These are phyloP conservation scores for Piper betle DNA, from an alignment of 164 flowering plant genomes.

Conservation along the genomic window DNA sequence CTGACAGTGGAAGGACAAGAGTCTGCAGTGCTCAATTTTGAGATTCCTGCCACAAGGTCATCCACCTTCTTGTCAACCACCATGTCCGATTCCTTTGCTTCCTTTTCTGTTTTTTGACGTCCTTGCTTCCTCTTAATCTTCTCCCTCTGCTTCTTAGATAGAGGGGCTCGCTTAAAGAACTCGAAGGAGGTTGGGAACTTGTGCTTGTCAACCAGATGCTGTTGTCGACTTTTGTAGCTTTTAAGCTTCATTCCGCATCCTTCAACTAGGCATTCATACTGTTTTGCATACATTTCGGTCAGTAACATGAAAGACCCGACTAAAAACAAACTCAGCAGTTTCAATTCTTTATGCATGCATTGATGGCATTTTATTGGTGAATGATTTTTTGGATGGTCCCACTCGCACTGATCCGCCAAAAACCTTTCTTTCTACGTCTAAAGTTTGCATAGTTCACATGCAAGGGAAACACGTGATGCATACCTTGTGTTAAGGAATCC, in stretches of 20 bases:
- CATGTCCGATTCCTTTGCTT: slow-evolving; percentile 25
- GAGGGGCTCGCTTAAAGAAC: slow-evolving; percentile 62
- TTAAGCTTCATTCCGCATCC: slow-evolving; percentile 79
- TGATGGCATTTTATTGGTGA: too few species aligned
- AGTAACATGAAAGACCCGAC: background rate
- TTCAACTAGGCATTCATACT: slow-evolving; percentile 97
- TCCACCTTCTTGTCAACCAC: slow-evolving; percentile 56
- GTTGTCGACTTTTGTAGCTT: slow-evolving; percentile 73
- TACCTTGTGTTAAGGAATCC: too few species aligned
- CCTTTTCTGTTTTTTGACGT: slow-evolving; percentile 15
- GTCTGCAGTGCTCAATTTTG: slow-evolving; percentile 66
- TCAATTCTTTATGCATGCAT: background rate
- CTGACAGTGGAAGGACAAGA: slow-evolving; percentile 64
- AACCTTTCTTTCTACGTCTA: too few species aligned
- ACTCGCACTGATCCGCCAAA: too few species aligned
- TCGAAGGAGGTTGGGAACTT: slow-evolving; percentile 73
- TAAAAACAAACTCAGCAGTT: background rate
- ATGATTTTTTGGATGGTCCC: too few species aligned
- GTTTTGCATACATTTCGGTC: slow-evolving; percentile 3
- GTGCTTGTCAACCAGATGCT: slow-evolving; percentile 88
- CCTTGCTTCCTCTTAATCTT: slow-evolving; percentile 35
- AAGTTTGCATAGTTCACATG: too few species aligned
- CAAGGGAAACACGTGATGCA: too few species aligned
- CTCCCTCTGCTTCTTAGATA: slow-evolving; percentile 70
- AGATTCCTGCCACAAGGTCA: slow-evolving; percentile 69